Percentiles rank a stretch among this genome's conserved stretches.
Evolutionary conservation across 176 grass and related monocot species (phyloP).

Genomic region (Eragrostis curvula): DNA sequence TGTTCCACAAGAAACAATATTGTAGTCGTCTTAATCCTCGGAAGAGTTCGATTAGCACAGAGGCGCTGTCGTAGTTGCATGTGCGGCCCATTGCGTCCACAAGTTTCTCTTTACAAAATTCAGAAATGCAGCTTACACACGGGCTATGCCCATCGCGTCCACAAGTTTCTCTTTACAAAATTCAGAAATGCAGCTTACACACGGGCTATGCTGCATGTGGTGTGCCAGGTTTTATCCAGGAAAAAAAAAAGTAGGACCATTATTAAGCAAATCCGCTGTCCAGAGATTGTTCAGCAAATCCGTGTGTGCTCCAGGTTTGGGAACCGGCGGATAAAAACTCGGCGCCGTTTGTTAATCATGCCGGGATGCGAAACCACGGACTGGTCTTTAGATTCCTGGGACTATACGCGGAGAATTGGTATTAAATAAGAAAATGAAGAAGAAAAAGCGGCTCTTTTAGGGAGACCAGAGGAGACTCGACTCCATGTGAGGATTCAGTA

Average conservation of each 20-base stretch:
- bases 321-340: constrained; percentile 6
- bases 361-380: constrained; percentile 17
- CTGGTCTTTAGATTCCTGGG: constrained; percentile 10
- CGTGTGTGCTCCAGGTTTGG: constrained; percentile 44
- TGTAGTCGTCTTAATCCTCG: background rate
- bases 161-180: background rate
- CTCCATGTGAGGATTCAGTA: background rate
- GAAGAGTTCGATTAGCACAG: too few species aligned
- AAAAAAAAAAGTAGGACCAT: background rate
- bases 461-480: background rate
- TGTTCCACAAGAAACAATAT: constrained; percentile 10
- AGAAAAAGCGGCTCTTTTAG: background rate
- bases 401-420: too few species aligned
- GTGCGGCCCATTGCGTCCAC: background rate
- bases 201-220: background rate
- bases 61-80: background rate
- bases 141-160: background rate
- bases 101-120: background rate
- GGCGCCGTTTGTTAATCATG: constrained; percentile 2
- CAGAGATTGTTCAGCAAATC: constrained; percentile 9
- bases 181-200: background rate
- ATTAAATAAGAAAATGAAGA: too few species aligned
- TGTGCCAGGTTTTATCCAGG: too few species aligned
- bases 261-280: background rate
- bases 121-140: background rate